A percentile compares a stretch with the other conserved stretches of the same genome.
These are phyloP conservation scores for Xylaria sp. DNA, from an alignment of 2,329 filamentous ascomycete genomes.

Conservation along the genomic window DNA sequence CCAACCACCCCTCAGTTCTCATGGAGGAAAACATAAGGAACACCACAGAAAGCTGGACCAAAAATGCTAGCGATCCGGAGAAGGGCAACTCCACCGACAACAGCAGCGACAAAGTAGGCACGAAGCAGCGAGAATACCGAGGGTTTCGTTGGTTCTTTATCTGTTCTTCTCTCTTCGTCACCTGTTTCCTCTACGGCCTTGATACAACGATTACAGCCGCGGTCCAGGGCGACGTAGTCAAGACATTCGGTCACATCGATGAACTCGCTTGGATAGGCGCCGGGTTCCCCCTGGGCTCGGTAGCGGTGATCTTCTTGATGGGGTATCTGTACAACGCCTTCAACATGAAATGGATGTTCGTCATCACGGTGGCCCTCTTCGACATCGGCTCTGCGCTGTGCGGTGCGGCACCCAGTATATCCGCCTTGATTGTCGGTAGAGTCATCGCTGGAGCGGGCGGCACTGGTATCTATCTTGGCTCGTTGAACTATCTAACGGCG, in stretches of 20 bases:
- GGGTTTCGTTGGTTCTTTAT: conserved; percentile 47
- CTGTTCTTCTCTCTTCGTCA: conserved; percentile 20
- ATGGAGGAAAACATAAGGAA: neutral
- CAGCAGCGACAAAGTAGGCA: neutral
- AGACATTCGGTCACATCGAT: conserved; percentile 42
- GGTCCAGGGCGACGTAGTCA: conserved; percentile 48
- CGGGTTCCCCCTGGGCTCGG: conserved; percentile 48
- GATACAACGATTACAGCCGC: conserved; percentile 55
- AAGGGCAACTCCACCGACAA: neutral
- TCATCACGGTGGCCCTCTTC: conserved; percentile 31
- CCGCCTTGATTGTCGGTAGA: conserved; percentile 35
- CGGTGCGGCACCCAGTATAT: conserved; percentile 33
- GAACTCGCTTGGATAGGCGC: conserved; percentile 49
- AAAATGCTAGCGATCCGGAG: neutral
- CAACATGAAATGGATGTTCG: conserved; percentile 49
- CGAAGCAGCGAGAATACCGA: conserved; percentile 12
- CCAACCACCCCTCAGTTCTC: neutral
- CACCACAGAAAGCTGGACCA: neutral
- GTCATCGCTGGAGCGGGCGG: conserved; percentile 22
- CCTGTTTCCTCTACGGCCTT: conserved; percentile 45
- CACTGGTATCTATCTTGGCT: conserved; percentile 37
- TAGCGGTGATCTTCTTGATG: conserved; percentile 44
- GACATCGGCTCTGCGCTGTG: conserved; percentile 45
- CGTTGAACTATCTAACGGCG: conserved; percentile 38
- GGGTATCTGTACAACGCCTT: conserved; percentile 48